Conservation (phyloP, 805 yeast species). For the Wickerhamiella sorbophila region DNA sequence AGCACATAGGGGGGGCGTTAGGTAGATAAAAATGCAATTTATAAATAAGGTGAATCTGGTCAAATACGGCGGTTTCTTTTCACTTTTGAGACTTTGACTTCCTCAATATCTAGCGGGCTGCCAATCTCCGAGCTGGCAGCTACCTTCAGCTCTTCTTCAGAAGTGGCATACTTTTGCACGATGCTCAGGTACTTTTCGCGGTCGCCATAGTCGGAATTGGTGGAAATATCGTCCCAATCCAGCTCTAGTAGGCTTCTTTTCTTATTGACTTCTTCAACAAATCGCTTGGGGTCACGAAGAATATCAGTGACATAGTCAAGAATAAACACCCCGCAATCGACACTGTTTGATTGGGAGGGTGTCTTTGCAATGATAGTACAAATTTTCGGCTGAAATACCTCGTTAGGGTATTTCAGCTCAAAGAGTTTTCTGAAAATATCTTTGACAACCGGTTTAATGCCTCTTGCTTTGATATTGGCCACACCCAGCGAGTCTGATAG, state of each 20-base stretch:
- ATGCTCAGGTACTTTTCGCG: background rate
- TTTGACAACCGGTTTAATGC: conserved; percentile 7
- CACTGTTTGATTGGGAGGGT: conserved; percentile 74
- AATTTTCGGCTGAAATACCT: background rate
- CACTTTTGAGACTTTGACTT: background rate
- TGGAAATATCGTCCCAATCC: background rate
- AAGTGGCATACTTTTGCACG: background rate
- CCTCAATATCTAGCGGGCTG: background rate
- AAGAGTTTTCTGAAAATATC: conserved; percentile 7
- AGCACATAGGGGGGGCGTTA: too few relatives aligned
- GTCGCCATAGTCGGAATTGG: background rate
- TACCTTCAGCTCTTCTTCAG: background rate
- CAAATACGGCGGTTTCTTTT: background rate
- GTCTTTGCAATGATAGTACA: conserved; percentile 34
- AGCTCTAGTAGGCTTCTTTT: background rate
- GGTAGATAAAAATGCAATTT: too few relatives aligned
- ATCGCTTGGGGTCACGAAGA: conserved; percentile 34
- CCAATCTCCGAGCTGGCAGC: background rate
- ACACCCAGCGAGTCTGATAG: conserved; percentile 62
- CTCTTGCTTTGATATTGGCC: conserved; percentile 6
- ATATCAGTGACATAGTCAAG: conserved; percentile 56
- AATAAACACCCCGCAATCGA: conserved; percentile 91
- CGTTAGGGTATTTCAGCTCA: background rate
- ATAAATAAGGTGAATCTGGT: too few relatives aligned
- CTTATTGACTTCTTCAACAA: conserved; percentile 18